Base-by-base conservation (phyloP, 495 filamentous ascomycete species). In the Poronia punctata region DNA sequence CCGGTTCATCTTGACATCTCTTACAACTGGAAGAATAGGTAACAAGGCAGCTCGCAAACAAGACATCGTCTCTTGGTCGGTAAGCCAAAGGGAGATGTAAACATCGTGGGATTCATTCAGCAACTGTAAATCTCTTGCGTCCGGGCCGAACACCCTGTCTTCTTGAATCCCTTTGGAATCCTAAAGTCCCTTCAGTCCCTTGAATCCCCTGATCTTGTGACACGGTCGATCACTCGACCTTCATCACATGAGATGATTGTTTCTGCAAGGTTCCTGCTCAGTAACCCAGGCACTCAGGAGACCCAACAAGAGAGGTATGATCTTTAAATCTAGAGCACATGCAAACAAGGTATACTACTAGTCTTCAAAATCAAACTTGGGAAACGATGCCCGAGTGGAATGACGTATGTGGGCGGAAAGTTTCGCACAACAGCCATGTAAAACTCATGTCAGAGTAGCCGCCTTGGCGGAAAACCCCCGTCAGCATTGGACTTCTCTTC, bases 11-110 rank as follows among this genome's bases (percentile, higher is more conserved):
- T 43, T 41, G 26, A 34, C 37, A 35, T 37, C 33, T 49, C 40
- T 31, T 39, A n/a, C n/a, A n/a, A n/a, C n/a, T n/a, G n/a, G n/a
- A n/a, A n/a, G n/a, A n/a, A n/a, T n/a, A n/a, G n/a, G n/a, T n/a
- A n/a, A n/a, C n/a, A 48, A 49, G 45, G 44, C 49, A 48, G 39
- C 40, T 48, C 35, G 44, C 30, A 45, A 28, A 20, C 48, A 36
- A 18, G 24, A 21, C 12, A 7, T 18, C 17, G 26, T 33, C 32
- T 50, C 23, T 17, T 42, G 12, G 26, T 38, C 26, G 22, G 34
- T 35, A 34, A 35, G 31, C 10, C 8, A 16, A 36, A n/a, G 39
- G 11, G 24, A 22, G 40, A 43, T 25, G n/a, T 11, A n/a, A 14
- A 28, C 16, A 8, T 5, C 10, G 16, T 30, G 19, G 29, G 15